Evolutionary conservation across 169 alveolate species (phyloP).

Genomic region (Plasmodium malariae): DNA sequence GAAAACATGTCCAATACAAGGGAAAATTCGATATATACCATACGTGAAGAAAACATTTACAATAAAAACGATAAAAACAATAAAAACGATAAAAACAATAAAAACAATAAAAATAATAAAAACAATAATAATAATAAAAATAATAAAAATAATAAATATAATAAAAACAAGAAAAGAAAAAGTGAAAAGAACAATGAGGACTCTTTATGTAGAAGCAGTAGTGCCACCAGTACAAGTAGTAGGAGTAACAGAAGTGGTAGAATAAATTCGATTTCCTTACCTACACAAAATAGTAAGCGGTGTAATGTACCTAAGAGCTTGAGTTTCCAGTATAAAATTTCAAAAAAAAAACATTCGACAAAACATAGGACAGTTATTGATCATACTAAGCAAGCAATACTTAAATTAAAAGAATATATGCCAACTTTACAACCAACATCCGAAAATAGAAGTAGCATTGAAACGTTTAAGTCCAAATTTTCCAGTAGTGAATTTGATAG

Average conservation of each 20-base stretch:
- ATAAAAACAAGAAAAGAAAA: background rate
- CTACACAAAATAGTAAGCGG: background rate
- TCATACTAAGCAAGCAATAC: background rate
- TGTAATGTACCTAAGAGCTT: background rate
- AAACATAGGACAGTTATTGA: background rate
- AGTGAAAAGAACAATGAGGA: background rate
- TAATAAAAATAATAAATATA: background rate
- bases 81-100: background rate
- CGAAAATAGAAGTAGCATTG: background rate
- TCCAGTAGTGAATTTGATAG: background rate
- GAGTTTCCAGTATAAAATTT: background rate
- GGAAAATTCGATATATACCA: background rate
- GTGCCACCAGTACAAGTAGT: background rate
- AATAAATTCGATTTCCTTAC: background rate
- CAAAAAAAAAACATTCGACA: background rate
- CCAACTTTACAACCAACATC: background rate
- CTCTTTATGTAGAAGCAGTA: background rate
- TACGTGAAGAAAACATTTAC: background rate
- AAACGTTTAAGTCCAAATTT: background rate
- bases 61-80: background rate
- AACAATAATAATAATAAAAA: background rate
- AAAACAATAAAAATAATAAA: background rate
- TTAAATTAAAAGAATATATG: background rate
- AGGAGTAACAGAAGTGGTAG: background rate
- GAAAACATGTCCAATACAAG: slow-evolving; percentile 13